Evolutionary conservation across 1,284 basidiomycete species (phyloP).

Genomic region (Testicularia cyperi): DNA sequence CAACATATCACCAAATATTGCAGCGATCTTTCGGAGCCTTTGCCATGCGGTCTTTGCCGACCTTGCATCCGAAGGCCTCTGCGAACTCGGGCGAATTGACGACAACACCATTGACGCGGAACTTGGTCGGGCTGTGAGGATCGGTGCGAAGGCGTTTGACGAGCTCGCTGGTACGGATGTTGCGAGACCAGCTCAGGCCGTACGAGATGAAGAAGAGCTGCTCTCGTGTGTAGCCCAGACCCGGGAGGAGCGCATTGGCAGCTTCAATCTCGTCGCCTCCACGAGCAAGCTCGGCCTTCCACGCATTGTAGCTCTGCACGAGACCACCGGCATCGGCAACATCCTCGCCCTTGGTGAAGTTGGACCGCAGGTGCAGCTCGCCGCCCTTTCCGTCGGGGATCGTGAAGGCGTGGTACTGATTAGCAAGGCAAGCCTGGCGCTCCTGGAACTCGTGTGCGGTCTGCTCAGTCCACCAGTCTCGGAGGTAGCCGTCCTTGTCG

Average conservation of each 20-base stretch:
- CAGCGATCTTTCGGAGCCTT: slow-evolving; percentile 40
- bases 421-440: slow-evolving; percentile 81
- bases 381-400: slow-evolving; percentile 82
- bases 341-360: slow-evolving; percentile 69
- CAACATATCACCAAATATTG: slow-evolving; percentile 58
- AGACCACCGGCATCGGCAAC: slow-evolving; percentile 66
- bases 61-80: slow-evolving; percentile 51
- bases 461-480: slow-evolving; percentile 73
- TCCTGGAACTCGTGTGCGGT: slow-evolving; percentile 81
- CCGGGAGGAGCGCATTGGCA: slow-evolving; percentile 57
- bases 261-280: slow-evolving; percentile 43
- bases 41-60: slow-evolving; percentile 50
- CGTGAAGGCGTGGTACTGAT: slow-evolving; percentile 82
- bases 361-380: slow-evolving; percentile 77
- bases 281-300: slow-evolving; percentile 49
- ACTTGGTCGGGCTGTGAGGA: slow-evolving; percentile 56
- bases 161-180: slow-evolving; percentile 45
- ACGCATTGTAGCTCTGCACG: slow-evolving; percentile 60
- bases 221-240: slow-evolving; percentile 56
- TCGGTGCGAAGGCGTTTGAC: slow-evolving; percentile 53
- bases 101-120: slow-evolving; percentile 50
- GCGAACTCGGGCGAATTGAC: slow-evolving; percentile 51
- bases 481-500: slow-evolving; percentile 65
- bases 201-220: slow-evolving; percentile 61
- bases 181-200: slow-evolving; percentile 51